These are phyloP conservation scores for Penicillium cosmopolitanum DNA, from an alignment of 495 filamentous ascomycete genomes.

Conservation along the genomic window DNA sequence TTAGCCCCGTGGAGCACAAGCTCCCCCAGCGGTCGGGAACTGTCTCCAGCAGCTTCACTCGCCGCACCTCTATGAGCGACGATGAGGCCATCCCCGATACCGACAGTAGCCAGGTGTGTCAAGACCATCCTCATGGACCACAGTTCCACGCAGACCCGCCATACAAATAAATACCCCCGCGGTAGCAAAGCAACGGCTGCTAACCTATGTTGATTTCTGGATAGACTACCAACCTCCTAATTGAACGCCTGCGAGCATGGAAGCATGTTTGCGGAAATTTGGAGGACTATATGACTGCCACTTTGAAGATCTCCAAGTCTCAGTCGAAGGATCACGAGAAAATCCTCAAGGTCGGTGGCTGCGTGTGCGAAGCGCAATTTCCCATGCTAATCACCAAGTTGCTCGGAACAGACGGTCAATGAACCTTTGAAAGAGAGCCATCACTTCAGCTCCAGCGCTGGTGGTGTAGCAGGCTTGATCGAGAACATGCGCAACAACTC, in stretches of 20 bases:
- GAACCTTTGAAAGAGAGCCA: constrained; percentile 84
- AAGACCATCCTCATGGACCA: neutral
- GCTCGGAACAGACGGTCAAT: constrained; percentile 66
- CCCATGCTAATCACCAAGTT: neutral
- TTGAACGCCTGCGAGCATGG: constrained; percentile 88
- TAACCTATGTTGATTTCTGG: constrained; percentile 17
- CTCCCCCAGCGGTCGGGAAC: constrained; percentile 63
- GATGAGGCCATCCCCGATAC: constrained; percentile 75
- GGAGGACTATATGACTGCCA: constrained; percentile 82
- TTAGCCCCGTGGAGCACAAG: constrained; percentile 41
- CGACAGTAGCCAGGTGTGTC: constrained; percentile 74
- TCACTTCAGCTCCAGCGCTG: constrained; percentile 86
- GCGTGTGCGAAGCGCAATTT: neutral
- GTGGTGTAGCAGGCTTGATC: constrained; percentile 85
- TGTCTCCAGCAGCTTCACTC: constrained; percentile 48
- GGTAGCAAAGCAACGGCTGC: neutral
- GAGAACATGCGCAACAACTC: constrained; percentile 93
- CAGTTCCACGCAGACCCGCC: neutral
- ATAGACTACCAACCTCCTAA: constrained; percentile 74
- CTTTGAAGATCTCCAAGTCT: constrained; percentile 80
- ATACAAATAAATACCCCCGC: neutral
- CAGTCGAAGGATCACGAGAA: constrained; percentile 96
- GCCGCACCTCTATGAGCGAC: constrained; percentile 45
- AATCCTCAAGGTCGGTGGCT: constrained; percentile 72
- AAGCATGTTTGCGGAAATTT: constrained; percentile 92